These are phyloP conservation scores for Coemansia sp. DNA, from an alignment of 192 early-diverging fungal genomes.

Conservation along the genomic window DNA sequence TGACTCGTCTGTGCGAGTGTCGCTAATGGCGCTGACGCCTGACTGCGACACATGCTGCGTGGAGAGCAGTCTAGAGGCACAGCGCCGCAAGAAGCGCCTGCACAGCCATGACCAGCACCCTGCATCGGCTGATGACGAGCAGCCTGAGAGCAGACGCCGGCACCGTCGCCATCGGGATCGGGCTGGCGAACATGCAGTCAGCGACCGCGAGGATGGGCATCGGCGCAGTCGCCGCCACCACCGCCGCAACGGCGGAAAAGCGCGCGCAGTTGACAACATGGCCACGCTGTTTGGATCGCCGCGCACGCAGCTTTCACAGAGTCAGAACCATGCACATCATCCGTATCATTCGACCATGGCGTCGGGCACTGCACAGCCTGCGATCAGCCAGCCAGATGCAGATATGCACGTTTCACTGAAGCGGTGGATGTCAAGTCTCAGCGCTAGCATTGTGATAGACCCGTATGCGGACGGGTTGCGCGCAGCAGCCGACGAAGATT, in stretches of 20 bases:
- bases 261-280: slow-evolving; percentile 34
- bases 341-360: slow-evolving; percentile 8
- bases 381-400: background rate
- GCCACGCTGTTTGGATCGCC: slow-evolving; percentile 20
- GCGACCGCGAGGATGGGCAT: background rate
- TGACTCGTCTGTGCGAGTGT: slow-evolving; percentile 38
- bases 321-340: background rate
- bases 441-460: slow-evolving; percentile 23
- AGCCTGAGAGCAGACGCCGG: slow-evolving; percentile 8
- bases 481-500: background rate
- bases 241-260: background rate
- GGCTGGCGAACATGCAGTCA: background rate
- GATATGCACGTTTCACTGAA: slow-evolving; percentile 16
- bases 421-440: slow-evolving; percentile 47
- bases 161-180: slow-evolving; percentile 13
- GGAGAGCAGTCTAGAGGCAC: slow-evolving; percentile 21
- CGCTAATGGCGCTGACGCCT: slow-evolving; percentile 47
- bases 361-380: background rate
- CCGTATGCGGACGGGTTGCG: slow-evolving; percentile 27
- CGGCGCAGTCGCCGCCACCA: slow-evolving; percentile 15
- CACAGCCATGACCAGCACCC: slow-evolving; percentile 21
- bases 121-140: slow-evolving; percentile 3
- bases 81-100: slow-evolving; percentile 32
- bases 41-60: slow-evolving; percentile 40
- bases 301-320: slow-evolving; percentile 3